Evolutionary conservation across 1,139 yeast species (phyloP), one percentile per base, ranked within the genome.

Genomic region (Saccharomyces hybrid): DNA sequence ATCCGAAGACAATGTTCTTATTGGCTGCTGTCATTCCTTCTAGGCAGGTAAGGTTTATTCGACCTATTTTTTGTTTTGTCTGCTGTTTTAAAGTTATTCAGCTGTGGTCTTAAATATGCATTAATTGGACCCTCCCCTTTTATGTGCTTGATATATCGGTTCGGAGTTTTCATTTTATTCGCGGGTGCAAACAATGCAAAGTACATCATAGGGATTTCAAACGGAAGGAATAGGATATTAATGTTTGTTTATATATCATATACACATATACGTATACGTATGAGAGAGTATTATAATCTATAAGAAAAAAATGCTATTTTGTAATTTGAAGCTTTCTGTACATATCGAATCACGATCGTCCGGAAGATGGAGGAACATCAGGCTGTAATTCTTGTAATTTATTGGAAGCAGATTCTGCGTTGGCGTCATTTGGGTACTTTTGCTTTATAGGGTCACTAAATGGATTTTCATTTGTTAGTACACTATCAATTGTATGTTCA

Each of bases 271-370:
- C n/a, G 20, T 47, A 6, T 3, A 9, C 26, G 14, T 32, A 14
- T 9, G 32, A 32, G 9, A 51, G 47, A 51, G 47, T 49, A 47
- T 47, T 27, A 49, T 20, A 38, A 11, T 38, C 44, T 38, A 38
- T 38, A 38, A 38, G n/a, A 38, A 16, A 20, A 38, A 9, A 20
- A 38, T 38, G 44, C 25, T 38, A 23, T 38, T 16, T 38, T 16
- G 25, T 38, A 38, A 23, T 25, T 16, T 16, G 25, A 38, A 38
- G 44, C 44, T 16, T 38, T 38, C 11, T 38, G 23, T 38, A 20
- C 20, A 38, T 16, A 38, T 16, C 13, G 7, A 38, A 2, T 38
- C 3, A 38, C 20, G 44, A 9, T 23, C 20, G 44, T 16, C n/a
- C 26, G 8, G 44, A 20, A 16, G 44, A 9, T 6, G 25, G 25